Base-by-base conservation (phyloP, 1,139 yeast species). In the Scheffersomyces insectosa region DNA sequence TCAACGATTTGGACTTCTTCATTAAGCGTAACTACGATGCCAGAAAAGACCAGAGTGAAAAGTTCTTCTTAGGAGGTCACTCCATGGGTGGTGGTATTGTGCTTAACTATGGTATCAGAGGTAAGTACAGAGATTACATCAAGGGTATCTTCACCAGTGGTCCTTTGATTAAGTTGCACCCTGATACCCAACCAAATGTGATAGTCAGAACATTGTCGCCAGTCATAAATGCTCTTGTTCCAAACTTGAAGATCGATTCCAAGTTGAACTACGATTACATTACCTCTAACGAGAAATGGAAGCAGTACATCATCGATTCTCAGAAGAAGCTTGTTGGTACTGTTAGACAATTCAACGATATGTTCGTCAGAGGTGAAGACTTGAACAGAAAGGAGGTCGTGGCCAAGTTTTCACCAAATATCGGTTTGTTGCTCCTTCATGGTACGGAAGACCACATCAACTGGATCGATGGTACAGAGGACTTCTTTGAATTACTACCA, bases 61-160 rank as follows among this genome's bases (percentile, higher is more conserved):
- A 81, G 50, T 58, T 89, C 35, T 78, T 75, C 55, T 60, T 93
- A 50, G 72, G 80, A 66, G 97, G 97, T 2, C 96, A 88, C 59
- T 88, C 96, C n/a, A 90, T 93, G 97, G 99, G 99, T 39, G 97
- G 97, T 15, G 96, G 88, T 0, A 83, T 89, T 42, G 70, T 73
- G 0, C 70, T 90, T 48, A 88, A 84, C 63, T 91, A 91, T 62
- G 88, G 83, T 12, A 76, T 85, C 41, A 67, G 69, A 38, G 97
- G 97, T 3, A 77, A 71, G 49, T 62, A 79, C 60, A 71, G 73
- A 38, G 77, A 80, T 32, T 56, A 72, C 25, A 54, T 91, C 40
- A 69, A 72, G 39, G 85, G 85, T 0, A 79, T 80, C 46, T 66
- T 83, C 37, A 82, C 79, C 2, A 70, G 79, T 31, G 91, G 86